A percentile compares a stretch with the other conserved stretches of the same genome.
Conservation (phyloP, 768 basidiomycete genomes). For the Amanita phalloides region DNA sequence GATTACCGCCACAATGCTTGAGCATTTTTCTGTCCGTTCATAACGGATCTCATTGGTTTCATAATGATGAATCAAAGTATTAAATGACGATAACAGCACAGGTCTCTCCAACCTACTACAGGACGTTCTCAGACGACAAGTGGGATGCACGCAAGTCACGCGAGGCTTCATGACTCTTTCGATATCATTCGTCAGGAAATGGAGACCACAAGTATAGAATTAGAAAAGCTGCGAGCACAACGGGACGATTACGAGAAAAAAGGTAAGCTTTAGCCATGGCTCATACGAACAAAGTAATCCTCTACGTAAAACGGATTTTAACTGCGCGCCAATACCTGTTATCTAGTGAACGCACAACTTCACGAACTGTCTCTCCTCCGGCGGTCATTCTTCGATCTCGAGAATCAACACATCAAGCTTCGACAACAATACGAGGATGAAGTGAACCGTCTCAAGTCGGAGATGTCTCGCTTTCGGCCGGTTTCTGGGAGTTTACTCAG, state of each 20-base stretch:
- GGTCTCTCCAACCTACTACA: conserved; percentile 34
- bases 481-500: not conserved
- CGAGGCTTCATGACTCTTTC: conserved; percentile 56
- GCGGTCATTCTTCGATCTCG: conserved; percentile 73
- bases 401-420: conserved; percentile 64
- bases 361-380: conserved; percentile 73
- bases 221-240: conserved; percentile 49
- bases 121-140: conserved; percentile 23
- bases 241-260: conserved; percentile 76
- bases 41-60: not conserved
- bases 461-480: conserved; percentile 41
- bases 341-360: conserved; percentile 58
- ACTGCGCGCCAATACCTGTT: not conserved
- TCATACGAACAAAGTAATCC: not conserved
- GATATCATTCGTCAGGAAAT: conserved; percentile 76
- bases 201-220: conserved; percentile 55
- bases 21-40: conserved; percentile 4
- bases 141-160: conserved; percentile 17
- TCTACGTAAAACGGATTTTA: conserved; percentile 4
- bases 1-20: conserved; percentile 2
- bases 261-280: conserved; percentile 35
- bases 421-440: conserved; percentile 73
- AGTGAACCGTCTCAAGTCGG: conserved; percentile 47
- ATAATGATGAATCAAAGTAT: not conserved
- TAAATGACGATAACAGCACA: conserved; percentile 21